Evolutionary conservation across 768 basidiomycete species (phyloP), one percentile per base, ranked within the genome.

Genomic region (Rhizopogon vesiculosus): DNA sequence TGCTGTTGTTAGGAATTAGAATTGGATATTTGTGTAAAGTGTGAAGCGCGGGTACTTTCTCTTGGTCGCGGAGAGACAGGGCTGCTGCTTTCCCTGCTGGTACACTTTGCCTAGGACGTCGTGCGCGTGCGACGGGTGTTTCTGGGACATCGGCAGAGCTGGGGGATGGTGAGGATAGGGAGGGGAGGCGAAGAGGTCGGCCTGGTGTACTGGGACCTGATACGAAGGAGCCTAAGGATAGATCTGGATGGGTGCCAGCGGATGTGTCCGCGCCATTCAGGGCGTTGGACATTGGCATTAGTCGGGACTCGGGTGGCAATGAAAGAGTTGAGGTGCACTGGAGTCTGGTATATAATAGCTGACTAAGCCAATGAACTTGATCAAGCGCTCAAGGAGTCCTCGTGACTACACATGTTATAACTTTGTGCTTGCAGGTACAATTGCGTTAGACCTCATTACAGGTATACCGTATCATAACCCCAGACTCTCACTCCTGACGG

Each of bases 61-160:
- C 95, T 70, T 99, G 96, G 68, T 98, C 96, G 7, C 94, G 82
- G 13, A 99, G 78, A 0, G 95, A 96, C 61, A 97, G 80, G 15
- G 83, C 72, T 28, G 65, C 72, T 10, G 68, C 69, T 33, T 72
- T 77, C 16, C 66, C 63, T 12, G 61, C 54, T 6, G 62, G 61
- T 16, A 59, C 57, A 18, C 53, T 63, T n/a, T 54, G 64, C 56
- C 71, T 62, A n/a, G 64, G 62, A 28, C 78, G 77, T 65, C 80
- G 82, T 19, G 75, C 69, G 15, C 80, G 76, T 7, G 75, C 71
- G 35, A 73, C 64, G n/a, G 82, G 82, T 4, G 82, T 82, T 42
- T 80, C 82, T 9, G 72, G 75, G 12, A 69, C 75, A 49, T 74
- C 76, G n/a, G 77, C 79, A 72, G 72, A 0, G 78, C 80, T 49